Evolutionary conservation across 768 basidiomycete genomes (phyloP), one percentile per base, ranked within the genome.

Genomic region (Tylopilus rubrobrunneus): DNA sequence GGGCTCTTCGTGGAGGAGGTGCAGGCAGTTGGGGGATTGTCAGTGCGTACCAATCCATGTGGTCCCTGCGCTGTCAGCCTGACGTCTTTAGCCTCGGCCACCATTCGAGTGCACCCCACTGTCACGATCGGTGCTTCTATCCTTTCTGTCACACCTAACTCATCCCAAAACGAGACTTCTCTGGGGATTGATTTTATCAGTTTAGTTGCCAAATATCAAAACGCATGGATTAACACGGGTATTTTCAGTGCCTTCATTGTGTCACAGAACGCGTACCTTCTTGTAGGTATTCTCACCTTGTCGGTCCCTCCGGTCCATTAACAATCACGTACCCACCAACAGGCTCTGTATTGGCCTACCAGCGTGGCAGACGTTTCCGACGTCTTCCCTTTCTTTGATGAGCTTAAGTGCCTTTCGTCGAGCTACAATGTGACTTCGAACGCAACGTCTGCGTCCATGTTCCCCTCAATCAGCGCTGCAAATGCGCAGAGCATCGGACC

Each of bases 1-100:
- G n/a, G n/a, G n/a, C n/a, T n/a, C n/a, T n/a, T n/a, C n/a, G n/a
- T 28, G 81, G 80, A 7, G 78, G 77, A 0, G 81, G 81, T 0
- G 78, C 76, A 0, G 76, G 78, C n/a, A 80, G 74, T 11, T 82
- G 68, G 58, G 80, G 76, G 11, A 68, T 82, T 29, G 65, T 81
- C 43, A 71, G 64, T 65, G 43, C 17, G 64, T 64, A 31, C 39
- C n/a, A 15, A 19, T 41, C 7, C 14, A 11, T n/a, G 10, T 23
- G 28, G 0, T 27, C 6, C 10, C 8, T 12, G 15, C 2, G 8
- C 17, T 19, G n/a, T 37, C 31, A 4, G 21, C 8, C 21, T 49
- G 23, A 57, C 23, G 7, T 15, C 44, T n/a, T 23, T 42, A 65
- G 65, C 21, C 7, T 65, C 65, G 3, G 54, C 39, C 28, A 66